phyloP scores from a whole-genome alignment of 768 basidiomycete species.

The Cantharellus anzutake region DNA sequence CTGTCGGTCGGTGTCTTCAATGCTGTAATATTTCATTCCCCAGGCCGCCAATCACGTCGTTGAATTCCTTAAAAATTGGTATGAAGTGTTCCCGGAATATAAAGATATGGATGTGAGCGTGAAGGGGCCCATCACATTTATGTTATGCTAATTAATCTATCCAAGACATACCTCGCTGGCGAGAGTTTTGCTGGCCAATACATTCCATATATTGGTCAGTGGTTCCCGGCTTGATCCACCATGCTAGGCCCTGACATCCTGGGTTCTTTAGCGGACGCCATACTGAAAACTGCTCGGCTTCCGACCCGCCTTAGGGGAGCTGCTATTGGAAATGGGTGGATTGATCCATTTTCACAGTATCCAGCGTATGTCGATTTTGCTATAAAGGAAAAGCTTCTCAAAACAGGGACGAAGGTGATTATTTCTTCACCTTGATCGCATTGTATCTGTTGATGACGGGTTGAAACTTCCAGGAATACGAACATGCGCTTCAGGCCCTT shows the following conservation, averaged over 20 bases:
- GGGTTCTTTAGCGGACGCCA: conserved; percentile 41
- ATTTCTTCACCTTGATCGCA: neutral
- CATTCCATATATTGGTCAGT: conserved; percentile 82
- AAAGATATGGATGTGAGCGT: conserved; percentile 51
- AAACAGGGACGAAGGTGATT: conserved; percentile 46
- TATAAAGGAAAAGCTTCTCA: conserved; percentile 58
- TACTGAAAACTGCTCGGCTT: conserved; percentile 39
- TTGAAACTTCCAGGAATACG: conserved; percentile 32
- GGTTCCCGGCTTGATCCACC: neutral
- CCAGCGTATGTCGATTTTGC: conserved; percentile 77
- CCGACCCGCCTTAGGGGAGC: conserved; percentile 49
- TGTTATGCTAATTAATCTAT: neutral
- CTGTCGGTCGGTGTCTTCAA: neutral
- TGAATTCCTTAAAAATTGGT: conserved; percentile 75
- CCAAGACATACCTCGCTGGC: conserved; percentile 82
- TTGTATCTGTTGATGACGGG: neutral
- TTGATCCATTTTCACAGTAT: conserved; percentile 77
- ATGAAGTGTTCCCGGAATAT: conserved; percentile 82
- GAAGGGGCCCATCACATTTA: neutral
- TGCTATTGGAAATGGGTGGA: conserved; percentile 98
- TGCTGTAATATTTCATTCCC: neutral
- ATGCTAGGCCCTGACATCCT: neutral
- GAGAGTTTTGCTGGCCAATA: conserved; percentile 97
- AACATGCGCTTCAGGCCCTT: conserved; percentile 32
- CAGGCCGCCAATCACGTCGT: conserved; percentile 65